A percentile compares a stretch with the other conserved stretches of the same genome.
Conservation (phyloP, 352 stramenopile species). For the Phytophthora pseudosyringae region DNA sequence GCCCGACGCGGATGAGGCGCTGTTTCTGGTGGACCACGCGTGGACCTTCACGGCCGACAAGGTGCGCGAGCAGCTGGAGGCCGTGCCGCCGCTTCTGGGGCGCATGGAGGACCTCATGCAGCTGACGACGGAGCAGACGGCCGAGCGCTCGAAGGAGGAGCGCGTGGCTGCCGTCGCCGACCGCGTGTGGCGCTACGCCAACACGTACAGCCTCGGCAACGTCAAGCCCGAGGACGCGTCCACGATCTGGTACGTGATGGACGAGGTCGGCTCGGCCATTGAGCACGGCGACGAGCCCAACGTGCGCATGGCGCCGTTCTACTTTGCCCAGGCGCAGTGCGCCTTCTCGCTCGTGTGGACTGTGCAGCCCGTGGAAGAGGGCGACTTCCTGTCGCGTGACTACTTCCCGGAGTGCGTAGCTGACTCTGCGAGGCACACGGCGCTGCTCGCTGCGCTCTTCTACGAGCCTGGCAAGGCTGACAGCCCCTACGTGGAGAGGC, state of each 20-base stretch:
- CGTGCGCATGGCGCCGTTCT: constrained; percentile 61
- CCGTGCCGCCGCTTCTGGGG: constrained; percentile 41
- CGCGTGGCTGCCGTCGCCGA: constrained; percentile 39
- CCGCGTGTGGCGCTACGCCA: constrained; percentile 54
- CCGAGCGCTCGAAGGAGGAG: constrained; percentile 23
- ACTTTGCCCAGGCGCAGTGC: constrained; percentile 46
- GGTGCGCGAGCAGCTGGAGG: constrained; percentile 37
- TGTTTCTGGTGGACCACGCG: constrained; percentile 64
- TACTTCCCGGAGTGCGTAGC: constrained; percentile 46
- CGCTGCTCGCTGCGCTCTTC: constrained; percentile 49
- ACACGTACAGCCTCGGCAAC: constrained; percentile 57
- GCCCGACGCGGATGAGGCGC: constrained; percentile 41
- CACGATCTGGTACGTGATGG: constrained; percentile 68
- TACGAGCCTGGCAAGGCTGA: constrained; percentile 41
- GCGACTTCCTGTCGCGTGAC: constrained; percentile 55
- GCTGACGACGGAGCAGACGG: constrained; percentile 30
- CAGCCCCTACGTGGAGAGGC: constrained; percentile 37
- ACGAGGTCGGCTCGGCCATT: constrained; percentile 62
- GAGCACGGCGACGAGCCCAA: constrained; percentile 53
- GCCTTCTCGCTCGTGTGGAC: constrained; percentile 62
- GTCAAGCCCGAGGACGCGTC: constrained; percentile 47
- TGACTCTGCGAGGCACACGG: constrained; percentile 42
- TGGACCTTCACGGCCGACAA: constrained; percentile 65
- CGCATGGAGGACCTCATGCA: constrained; percentile 63
- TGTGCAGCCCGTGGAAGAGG: constrained; percentile 44